Evolutionary conservation across 345 rosid genomes (phyloP), one percentile per base, ranked within the genome.

Genomic region (Eucalyptus sp.): DNA sequence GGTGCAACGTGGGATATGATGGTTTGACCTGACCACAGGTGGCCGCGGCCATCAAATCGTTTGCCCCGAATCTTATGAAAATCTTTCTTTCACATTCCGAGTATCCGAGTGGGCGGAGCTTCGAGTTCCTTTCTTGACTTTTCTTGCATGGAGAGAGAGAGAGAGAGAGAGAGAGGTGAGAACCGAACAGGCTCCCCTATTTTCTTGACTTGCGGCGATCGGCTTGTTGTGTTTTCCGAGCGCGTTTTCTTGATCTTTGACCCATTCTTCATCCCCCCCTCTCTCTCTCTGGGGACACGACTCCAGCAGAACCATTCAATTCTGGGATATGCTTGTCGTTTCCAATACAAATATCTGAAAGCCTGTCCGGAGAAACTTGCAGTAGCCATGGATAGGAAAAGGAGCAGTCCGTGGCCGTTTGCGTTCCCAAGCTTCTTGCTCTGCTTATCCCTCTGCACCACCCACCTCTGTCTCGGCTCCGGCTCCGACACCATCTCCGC

Each of bases 401-500:
- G 83, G 15, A 88, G 86, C 33, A 50, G 52, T 58, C 91, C 91
- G 76, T 90, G 94, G 90, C 80, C 87, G 14, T 52, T 92, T 13
- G 54, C 54, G 16, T 86, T 89, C 43, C 86, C 49, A 84, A 64
- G 87, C 86, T 76, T 95, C 86, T 88, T 90, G 79, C 14, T 91
- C 5, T 90, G 83, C 89, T 91, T 93, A 17, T 90, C 90, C 68
- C 80, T 93, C 79, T 71, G 46, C 83, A 5, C 83, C 8, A 37
- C 83, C 2, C 85, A 33, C 88, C 89, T 90, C 92, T 88, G 89
- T 93, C 50, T 86, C 18, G 76, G 41, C 58, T 86, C 49, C 5
- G 86, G 48, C 48, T 79, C 50, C 22, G 94, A 93, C 87, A 94
- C 94, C 56, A 93, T 97, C 92, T 90, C 95, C 11, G 91, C 91